A percentile compares a stretch with the other conserved stretches of the same genome.
These are phyloP conservation scores for Hypoxylon sp. DNA, from an alignment of 2,329 filamentous ascomycete species.

Conservation along the genomic window DNA sequence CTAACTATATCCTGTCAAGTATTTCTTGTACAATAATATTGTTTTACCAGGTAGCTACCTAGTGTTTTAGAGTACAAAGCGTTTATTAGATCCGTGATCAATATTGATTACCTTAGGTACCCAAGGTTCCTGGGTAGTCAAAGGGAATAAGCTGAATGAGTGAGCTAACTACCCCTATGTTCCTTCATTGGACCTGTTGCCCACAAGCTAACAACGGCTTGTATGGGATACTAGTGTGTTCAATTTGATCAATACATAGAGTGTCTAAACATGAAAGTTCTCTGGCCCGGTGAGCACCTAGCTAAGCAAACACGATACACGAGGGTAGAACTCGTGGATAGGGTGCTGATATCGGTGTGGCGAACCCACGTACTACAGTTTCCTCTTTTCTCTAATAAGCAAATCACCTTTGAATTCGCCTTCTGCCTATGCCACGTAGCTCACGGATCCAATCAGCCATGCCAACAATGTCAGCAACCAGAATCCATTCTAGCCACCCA, in stretches of 20 bases:
- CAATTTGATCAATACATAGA: too few relatives aligned
- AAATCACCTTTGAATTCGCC: neutral
- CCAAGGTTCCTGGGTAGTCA: neutral
- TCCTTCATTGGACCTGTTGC: neutral
- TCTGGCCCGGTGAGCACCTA: too few relatives aligned
- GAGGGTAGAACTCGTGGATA: too few relatives aligned
- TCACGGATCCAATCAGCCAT: slow-evolving; percentile 26
- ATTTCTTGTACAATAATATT: neutral
- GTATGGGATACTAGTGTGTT: neutral
- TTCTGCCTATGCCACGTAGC: slow-evolving; percentile 26
- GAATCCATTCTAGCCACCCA: neutral
- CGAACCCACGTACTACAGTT: slow-evolving; percentile 10
- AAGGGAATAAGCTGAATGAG: neutral
- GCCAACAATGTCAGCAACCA: slow-evolving; percentile 26
- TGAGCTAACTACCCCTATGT: neutral
- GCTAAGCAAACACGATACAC: too few relatives aligned
- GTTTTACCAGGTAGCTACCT: neutral
- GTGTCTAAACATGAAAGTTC: too few relatives aligned
- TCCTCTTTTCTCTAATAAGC: too few relatives aligned
- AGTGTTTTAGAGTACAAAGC: neutral
- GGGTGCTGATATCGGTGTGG: slow-evolving; percentile 7
- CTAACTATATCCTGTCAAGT: neutral
- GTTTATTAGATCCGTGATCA: neutral
- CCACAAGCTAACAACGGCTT: too few relatives aligned
- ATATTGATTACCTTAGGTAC: too few relatives aligned